phyloP scores from a whole-genome alignment of 306 rosid genomes.

The Acacia crassicarpa region DNA sequence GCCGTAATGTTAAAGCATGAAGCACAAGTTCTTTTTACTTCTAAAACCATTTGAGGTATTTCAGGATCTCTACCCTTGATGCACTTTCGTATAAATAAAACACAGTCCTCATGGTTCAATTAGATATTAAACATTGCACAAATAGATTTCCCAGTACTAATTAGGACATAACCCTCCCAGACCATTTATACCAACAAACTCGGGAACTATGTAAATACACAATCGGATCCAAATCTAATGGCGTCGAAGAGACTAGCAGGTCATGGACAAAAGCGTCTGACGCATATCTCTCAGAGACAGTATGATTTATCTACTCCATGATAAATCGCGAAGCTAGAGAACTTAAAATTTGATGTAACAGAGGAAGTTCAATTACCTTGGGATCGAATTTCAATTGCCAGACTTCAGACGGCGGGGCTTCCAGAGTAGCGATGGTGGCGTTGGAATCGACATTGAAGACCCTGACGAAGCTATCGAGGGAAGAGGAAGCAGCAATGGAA shows the following conservation, averaged over 20 bases:
- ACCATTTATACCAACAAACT: no score
- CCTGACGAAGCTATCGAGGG: conserved; percentile 91
- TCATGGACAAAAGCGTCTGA: not conserved
- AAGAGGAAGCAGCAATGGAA: conserved; percentile 83
- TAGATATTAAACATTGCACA: not conserved
- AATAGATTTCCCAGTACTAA: not conserved
- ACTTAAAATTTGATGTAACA: not conserved
- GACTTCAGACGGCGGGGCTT: conserved; percentile 97
- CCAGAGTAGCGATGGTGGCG: conserved; percentile 82
- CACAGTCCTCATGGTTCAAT: not conserved
- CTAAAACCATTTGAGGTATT: not conserved
- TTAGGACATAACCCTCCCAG: not conserved
- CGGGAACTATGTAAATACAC: not conserved
- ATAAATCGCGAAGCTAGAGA: not conserved
- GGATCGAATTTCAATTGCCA: conserved; percentile 98
- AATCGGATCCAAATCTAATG: not conserved
- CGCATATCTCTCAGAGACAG: not conserved
- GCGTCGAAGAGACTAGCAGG: not conserved
- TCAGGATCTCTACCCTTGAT: no score
- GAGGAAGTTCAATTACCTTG: conserved; percentile 41
- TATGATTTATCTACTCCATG: not conserved
- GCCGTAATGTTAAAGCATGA: not conserved
- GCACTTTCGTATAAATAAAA: not conserved
- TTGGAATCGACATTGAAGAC: conserved; percentile 91
- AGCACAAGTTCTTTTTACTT: not conserved